These are phyloP conservation scores for Pseudocercospora musae DNA, from an alignment of 2,329 filamentous ascomycete species.

Conservation along the genomic window DNA sequence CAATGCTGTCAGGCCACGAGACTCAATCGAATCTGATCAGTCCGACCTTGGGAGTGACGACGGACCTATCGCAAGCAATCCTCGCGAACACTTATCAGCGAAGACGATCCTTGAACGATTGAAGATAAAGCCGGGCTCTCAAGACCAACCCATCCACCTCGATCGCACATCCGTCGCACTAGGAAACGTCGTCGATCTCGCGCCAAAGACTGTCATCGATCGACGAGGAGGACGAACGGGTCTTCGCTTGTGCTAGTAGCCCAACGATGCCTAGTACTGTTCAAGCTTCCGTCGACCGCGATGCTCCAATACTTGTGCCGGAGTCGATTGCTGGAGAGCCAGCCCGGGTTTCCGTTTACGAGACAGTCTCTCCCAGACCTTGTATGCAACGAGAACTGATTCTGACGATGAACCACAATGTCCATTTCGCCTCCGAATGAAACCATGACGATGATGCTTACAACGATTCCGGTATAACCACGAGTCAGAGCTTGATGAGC, in stretches of 20 bases:
- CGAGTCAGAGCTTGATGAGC: too few species aligned
- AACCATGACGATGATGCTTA: too few species aligned
- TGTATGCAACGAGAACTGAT: slow-evolving; percentile 17
- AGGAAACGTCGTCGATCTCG: slow-evolving; percentile 16
- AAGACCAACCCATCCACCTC: slow-evolving; percentile 25
- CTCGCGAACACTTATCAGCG: slow-evolving; percentile 24
- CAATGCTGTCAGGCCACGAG: too few species aligned
- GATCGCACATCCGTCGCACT: slow-evolving; percentile 6
- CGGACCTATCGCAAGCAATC: slow-evolving; percentile 18
- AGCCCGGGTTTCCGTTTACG: slow-evolving; percentile 13
- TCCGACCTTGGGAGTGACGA: slow-evolving; percentile 25
- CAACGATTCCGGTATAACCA: too few species aligned
- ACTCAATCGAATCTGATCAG: slow-evolving; percentile 23
- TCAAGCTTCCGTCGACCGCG: slow-evolving; percentile 13
- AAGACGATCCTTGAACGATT: slow-evolving; percentile 30
- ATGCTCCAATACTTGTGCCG: not conserved
- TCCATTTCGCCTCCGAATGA: too few species aligned
- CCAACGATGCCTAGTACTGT: not conserved
- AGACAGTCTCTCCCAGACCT: slow-evolving; percentile 21
- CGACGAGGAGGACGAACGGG: slow-evolving; percentile 15
- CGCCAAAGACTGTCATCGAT: too few species aligned
- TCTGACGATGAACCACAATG: slow-evolving; percentile 1
- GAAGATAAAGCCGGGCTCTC: slow-evolving; percentile 23
- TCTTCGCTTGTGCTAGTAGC: not conserved
- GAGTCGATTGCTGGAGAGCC: not conserved